Evolutionary conservation across 805 yeast genomes (phyloP).

Genomic region (Candida quercuum): DNA sequence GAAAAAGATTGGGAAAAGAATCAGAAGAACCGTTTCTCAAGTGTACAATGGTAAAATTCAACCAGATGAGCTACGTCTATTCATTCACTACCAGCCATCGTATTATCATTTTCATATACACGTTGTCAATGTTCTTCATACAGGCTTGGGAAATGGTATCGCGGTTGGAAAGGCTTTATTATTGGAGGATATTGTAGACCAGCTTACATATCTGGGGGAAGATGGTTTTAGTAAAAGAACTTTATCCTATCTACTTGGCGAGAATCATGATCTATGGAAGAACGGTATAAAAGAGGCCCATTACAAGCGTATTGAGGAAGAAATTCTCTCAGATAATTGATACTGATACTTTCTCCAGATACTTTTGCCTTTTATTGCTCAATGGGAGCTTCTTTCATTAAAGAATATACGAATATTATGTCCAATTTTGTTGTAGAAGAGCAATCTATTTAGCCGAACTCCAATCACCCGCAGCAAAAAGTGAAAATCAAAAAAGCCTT

Average conservation of each 20-base stretch:
- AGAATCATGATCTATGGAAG: constrained; percentile 71
- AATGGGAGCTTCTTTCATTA: too few species aligned
- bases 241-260: constrained; percentile 65
- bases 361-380: too few species aligned
- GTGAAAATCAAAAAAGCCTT: too few species aligned
- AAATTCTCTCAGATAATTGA: constrained; percentile 36
- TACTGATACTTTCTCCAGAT: not conserved
- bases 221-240: constrained; percentile 56
- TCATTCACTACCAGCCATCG: constrained; percentile 92
- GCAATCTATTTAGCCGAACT: too few species aligned
- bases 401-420: too few species aligned
- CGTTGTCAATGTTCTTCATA: constrained; percentile 68
- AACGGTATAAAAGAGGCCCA: constrained; percentile 25
- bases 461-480: too few species aligned
- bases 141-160: constrained; percentile 64
- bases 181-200: constrained; percentile 77
- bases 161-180: constrained; percentile 76
- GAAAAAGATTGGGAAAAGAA: constrained; percentile 36
- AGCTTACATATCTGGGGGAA: constrained; percentile 45
- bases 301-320: constrained; percentile 49
- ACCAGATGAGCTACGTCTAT: constrained; percentile 61
- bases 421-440: too few species aligned
- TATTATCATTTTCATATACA: constrained; percentile 95
- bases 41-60: constrained; percentile 38
- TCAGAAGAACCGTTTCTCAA: constrained; percentile 42